Evolutionary conservation across 1,139 yeast genomes (phyloP), one percentile per base, ranked within the genome.

Genomic region (Geotrichum macrosporum): DNA sequence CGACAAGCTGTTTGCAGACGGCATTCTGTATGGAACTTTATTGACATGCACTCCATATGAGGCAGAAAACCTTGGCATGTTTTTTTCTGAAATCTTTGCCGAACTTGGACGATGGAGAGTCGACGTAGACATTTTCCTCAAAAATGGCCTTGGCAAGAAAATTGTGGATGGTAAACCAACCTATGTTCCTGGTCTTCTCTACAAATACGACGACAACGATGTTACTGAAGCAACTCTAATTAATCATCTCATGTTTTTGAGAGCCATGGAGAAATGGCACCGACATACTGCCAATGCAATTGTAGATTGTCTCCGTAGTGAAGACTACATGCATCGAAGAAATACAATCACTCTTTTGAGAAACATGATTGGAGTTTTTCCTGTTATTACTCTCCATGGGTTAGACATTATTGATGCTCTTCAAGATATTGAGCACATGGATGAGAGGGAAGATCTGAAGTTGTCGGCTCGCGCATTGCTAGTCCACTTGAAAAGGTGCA

Each of bases 61-160:
- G 61, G 81, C 95, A 0, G 95, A 88, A 58, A 84, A 85, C 61
- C 63, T 87, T 37, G 96, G 96, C 1, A 65, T 86, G 20, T 88
- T 89, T 57, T 76, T 80, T 57, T 73, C 79, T 12, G 80, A 77
- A 36, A 54, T 84, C 1, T 66, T 88, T 35, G 69, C 64, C 5
- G 67, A 65, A 15, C 68, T 82, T 41, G 67, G 70, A 37, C 54
- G 59, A 12, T 75, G 83, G 79, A 66, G 67, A 32, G 39, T 50
- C 1, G 57, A 66, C 20, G 61, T 60, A 21, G 56, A 50, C 1
- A 41, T 52, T 4, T 73, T 61, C 52, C 52, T 56, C 2, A 41
- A 51, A 4, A 62, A 62, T 19, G 71, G 67, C 0, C 55, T 60
- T 3, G 71, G 70, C 1, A 53, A 58, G 5, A 46, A 39, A 3